A percentile compares a stretch with the other conserved stretches of the same genome.
Conservation (phyloP, 371 early-diverging fungal genomes). For the Gilbertella persicaria region DNA sequence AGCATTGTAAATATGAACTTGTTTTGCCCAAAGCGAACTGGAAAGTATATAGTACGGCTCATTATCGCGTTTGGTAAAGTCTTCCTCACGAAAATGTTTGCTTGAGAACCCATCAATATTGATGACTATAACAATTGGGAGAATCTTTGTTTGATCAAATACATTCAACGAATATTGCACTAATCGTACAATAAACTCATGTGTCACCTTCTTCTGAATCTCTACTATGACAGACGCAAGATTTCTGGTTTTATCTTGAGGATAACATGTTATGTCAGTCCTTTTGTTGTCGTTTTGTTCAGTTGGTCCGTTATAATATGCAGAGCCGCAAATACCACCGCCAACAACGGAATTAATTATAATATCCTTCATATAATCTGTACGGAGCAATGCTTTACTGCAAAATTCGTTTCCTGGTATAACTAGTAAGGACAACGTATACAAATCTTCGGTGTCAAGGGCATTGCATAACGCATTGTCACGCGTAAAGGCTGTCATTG, state of each 20-base stretch:
- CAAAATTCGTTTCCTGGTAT: slow-evolving; percentile 10
- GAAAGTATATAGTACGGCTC: slow-evolving; percentile 3
- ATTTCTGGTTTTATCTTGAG: background rate
- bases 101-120: slow-evolving; percentile 8
- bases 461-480: slow-evolving; percentile 9
- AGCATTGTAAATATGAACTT: slow-evolving; percentile 3
- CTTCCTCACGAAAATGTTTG: slow-evolving; percentile 3
- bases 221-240: slow-evolving; percentile 2
- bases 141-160: slow-evolving; percentile 1
- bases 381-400: slow-evolving; percentile 14
- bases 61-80: slow-evolving; percentile 3
- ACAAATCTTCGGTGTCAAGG: slow-evolving; percentile 14
- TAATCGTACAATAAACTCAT: slow-evolving; percentile 8
- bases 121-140: slow-evolving; percentile 2
- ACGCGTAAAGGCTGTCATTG: slow-evolving; percentile 14
- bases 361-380: slow-evolving; percentile 11
- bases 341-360: slow-evolving; percentile 8
- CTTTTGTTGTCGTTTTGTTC: background rate
- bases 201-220: slow-evolving; percentile 7
- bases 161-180: slow-evolving; percentile 4
- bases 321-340: slow-evolving; percentile 11
- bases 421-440: slow-evolving; percentile 16
- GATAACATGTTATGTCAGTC: background rate
- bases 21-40: slow-evolving; percentile 8
- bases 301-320: background rate